These are phyloP conservation scores for Aspergillus ibericus DNA, from an alignment of 2,329 filamentous ascomycete genomes.

Conservation along the genomic window DNA sequence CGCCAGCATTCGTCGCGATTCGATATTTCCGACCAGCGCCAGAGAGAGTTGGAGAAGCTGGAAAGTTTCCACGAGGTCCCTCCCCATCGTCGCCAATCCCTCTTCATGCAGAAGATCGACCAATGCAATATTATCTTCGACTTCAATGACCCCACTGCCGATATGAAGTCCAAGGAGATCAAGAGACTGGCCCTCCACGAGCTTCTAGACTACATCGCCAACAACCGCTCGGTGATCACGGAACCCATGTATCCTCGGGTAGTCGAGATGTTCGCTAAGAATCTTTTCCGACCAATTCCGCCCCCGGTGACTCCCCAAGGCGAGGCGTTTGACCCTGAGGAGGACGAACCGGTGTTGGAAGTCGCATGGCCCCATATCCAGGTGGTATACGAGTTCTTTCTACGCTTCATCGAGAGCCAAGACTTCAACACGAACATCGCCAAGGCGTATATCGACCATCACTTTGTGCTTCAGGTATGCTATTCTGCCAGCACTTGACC, in stretches of 20 bases:
- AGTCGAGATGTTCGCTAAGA: slow-evolving; percentile 99
- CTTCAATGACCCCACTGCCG: slow-evolving; percentile 95
- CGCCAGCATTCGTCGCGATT: slow-evolving; percentile 97
- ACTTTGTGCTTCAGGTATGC: slow-evolving; percentile 79
- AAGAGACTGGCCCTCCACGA: slow-evolving; percentile 95
- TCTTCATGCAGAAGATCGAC: slow-evolving; percentile 99
- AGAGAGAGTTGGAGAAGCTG: slow-evolving; percentile 91
- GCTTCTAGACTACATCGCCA: slow-evolving; percentile 94
- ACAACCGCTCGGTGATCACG: slow-evolving; percentile 97
- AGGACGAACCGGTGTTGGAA: slow-evolving; percentile 96
- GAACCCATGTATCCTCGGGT: slow-evolving; percentile 99
- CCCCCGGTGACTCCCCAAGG: slow-evolving; percentile 97
- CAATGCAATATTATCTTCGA: slow-evolving; percentile 99
- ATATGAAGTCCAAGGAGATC: slow-evolving; percentile 99
- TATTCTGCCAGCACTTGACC: neutral
- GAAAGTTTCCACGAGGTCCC: slow-evolving; percentile 97
- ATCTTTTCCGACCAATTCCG: slow-evolving; percentile 93
- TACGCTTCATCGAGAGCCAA: slow-evolving; percentile 97
- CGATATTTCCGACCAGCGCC: slow-evolving; percentile 88
- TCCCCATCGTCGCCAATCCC: slow-evolving; percentile 87
- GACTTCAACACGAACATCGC: slow-evolving; percentile 99
- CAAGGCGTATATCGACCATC: slow-evolving; percentile 97
- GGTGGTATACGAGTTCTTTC: slow-evolving; percentile 98
- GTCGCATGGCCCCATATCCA: slow-evolving; percentile 99
- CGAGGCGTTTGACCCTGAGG: slow-evolving; percentile 96